These are phyloP conservation scores for Acanthamoeba lenticulata DNA, from an alignment of 208 protist genomes.

Conservation along the genomic window DNA sequence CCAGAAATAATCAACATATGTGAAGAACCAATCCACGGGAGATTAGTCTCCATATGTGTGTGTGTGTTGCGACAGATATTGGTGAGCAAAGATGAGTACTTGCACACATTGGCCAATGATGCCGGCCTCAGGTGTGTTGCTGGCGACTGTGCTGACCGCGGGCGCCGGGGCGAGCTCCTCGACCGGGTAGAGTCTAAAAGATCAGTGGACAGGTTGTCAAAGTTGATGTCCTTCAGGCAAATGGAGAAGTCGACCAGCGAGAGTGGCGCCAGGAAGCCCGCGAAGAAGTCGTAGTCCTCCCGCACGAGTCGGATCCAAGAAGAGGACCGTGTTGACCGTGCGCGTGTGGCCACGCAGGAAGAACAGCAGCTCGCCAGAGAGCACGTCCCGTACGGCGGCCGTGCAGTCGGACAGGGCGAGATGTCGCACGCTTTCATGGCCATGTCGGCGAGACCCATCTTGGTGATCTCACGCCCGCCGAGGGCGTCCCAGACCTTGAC, in stretches of 20 bases:
- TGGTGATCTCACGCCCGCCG: slow-evolving; percentile 34
- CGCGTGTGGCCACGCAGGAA: not conserved
- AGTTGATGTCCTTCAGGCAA: slow-evolving; percentile 22
- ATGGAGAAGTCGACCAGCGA: slow-evolving; percentile 7
- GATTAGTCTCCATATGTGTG: no score
- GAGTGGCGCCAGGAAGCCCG: not conserved
- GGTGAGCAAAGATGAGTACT: no score
- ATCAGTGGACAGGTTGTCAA: slow-evolving; percentile 41
- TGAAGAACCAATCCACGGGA: no score
- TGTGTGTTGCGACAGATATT: no score
- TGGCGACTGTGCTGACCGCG: no score
- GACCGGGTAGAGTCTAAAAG: not conserved
- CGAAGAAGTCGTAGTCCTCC: not conserved
- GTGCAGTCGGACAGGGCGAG: slow-evolving; percentile 59
- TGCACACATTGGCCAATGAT: no score
- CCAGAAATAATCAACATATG: no score
- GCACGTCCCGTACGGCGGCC: slow-evolving; percentile 75
- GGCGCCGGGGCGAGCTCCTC: not conserved
- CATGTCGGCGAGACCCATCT: not conserved
- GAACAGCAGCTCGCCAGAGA: slow-evolving; percentile 5
- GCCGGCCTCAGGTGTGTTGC: no score
- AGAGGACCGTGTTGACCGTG: slow-evolving; percentile 21
- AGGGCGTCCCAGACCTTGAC: slow-evolving; percentile 78
- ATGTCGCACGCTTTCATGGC: slow-evolving; percentile 64
- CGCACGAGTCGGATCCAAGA: no score